phyloP scores from a whole-genome alignment of 192 early-diverging fungal genomes.

The Gamsiella multidivaricata region DNA sequence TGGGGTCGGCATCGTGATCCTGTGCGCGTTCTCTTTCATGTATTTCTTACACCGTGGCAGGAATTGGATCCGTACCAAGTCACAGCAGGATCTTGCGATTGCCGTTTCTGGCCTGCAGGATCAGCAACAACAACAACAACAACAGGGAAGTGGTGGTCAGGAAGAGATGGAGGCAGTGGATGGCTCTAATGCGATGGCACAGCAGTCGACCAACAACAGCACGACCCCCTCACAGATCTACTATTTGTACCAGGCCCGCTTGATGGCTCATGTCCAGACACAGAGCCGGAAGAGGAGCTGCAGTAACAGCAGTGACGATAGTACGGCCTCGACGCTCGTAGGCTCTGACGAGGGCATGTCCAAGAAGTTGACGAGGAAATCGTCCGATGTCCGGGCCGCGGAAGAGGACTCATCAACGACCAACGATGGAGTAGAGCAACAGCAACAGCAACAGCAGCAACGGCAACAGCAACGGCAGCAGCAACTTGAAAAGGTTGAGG shows the following conservation, averaged over 20 bases:
- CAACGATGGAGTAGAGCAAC: neutral
- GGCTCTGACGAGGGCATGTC: slow-evolving; percentile 10
- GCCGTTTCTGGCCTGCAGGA: no score
- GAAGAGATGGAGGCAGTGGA: neutral
- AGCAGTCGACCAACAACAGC: no score
- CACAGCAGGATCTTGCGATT: no score
- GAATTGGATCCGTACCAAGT: slow-evolving; percentile 6
- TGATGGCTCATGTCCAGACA: neutral
- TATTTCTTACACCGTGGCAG: slow-evolving; percentile 23
- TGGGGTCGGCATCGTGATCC: slow-evolving; percentile 29
- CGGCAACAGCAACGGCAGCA: no score
- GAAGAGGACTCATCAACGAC: neutral
- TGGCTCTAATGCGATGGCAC: no score
- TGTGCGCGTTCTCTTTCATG: slow-evolving; percentile 26
- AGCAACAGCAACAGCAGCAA: neutral
- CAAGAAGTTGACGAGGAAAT: neutral
- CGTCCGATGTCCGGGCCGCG: neutral
- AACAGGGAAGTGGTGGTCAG: neutral
- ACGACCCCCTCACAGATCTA: no score
- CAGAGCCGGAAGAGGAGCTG: slow-evolving; percentile 22
- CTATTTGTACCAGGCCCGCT: no score
- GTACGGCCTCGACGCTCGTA: slow-evolving; percentile 28
- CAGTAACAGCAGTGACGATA: slow-evolving; percentile 23
- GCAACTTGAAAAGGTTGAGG: slow-evolving; percentile 21
- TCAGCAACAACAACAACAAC: slow-evolving; percentile 13